These are phyloP conservation scores for Senna siamea DNA, from an alignment of 306 rosid genomes.

Conservation along the genomic window DNA sequence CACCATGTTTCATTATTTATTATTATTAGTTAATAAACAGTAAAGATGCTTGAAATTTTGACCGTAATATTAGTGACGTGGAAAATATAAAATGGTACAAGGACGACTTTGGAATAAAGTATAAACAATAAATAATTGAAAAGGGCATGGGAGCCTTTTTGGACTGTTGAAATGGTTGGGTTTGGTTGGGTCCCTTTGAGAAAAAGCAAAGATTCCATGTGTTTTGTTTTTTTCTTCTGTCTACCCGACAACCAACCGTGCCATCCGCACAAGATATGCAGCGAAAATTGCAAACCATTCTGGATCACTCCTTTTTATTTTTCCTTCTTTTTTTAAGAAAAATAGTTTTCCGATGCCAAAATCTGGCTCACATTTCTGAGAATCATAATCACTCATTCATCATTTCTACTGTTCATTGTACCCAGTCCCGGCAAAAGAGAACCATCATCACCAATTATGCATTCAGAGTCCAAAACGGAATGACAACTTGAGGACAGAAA, in stretches of 20 bases:
- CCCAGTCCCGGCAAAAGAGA: neutral
- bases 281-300: slow-evolving; percentile 15
- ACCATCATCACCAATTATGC: neutral
- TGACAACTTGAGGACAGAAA: no score
- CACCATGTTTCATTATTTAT: neutral
- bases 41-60: no score
- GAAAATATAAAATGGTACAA: neutral
- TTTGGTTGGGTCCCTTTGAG: slow-evolving; percentile 14
- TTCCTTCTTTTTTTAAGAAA: neutral
- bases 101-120: neutral
- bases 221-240: slow-evolving; percentile 69
- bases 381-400: no score
- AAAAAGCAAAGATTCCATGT: slow-evolving; percentile 66
- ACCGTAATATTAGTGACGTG: neutral
- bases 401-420: neutral
- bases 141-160: neutral
- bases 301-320: neutral
- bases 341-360: neutral
- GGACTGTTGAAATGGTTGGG: slow-evolving; percentile 39
- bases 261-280: slow-evolving; percentile 45
- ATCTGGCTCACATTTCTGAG: slow-evolving; percentile 28
- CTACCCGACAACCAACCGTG: slow-evolving; percentile 76
- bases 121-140: no score
- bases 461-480: no score
- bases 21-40: neutral